Evolutionary conservation across 1,284 basidiomycete genomes (phyloP).

Genomic region (Cryptococcus maquisensis): DNA sequence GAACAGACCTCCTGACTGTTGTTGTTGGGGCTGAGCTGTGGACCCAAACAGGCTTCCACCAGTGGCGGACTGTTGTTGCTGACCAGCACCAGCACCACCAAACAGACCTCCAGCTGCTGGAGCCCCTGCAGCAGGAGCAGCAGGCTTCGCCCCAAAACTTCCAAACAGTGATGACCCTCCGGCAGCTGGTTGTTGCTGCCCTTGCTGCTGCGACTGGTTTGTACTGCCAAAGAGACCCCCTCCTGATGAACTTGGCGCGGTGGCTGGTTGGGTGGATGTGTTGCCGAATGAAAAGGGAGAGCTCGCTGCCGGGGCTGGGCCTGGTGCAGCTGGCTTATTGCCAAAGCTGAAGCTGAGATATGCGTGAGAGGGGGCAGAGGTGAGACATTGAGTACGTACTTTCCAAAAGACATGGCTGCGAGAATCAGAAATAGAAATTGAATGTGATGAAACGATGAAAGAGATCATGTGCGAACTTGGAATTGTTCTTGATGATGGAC

Average conservation of each 20-base stretch:
- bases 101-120: constrained; percentile 11
- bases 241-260: constrained; percentile 1
- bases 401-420: constrained; percentile 24
- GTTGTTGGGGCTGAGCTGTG: constrained; percentile 6
- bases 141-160: constrained; percentile 14
- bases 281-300: constrained; percentile 32
- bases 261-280: constrained; percentile 9
- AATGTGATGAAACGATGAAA: too few species aligned
- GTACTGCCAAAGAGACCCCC: constrained; percentile 7
- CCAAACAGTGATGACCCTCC: constrained; percentile 17
- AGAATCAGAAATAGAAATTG: too few species aligned
- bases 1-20: constrained; percentile 8
- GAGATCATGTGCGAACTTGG: too few species aligned
- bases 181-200: constrained; percentile 1
- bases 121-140: constrained; percentile 1
- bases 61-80: constrained; percentile 26
- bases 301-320: constrained; percentile 15
- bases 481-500: too few species aligned
- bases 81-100: constrained; percentile 12
- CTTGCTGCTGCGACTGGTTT: constrained; percentile 3
- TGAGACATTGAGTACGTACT: constrained; percentile 8
- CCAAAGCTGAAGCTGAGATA: constrained; percentile 25
- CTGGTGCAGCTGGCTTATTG: constrained; percentile 12
- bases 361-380: not conserved
- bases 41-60: constrained; percentile 13